Base-by-base conservation (phyloP, 2,329 filamentous ascomycete species). In the Talaromyces piceae region DNA sequence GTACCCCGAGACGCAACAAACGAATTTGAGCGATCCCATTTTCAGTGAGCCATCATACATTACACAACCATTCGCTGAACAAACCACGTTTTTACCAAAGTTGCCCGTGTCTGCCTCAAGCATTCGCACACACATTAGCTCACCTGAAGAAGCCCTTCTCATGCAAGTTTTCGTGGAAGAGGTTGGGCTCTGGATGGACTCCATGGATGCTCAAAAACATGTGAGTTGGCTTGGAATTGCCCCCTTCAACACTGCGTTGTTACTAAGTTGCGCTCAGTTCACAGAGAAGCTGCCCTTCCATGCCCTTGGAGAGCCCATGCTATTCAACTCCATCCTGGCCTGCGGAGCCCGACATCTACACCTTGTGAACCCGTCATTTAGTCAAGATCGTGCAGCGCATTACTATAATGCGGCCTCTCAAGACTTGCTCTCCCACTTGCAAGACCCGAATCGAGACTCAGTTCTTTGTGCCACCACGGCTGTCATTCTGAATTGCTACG, bases 161-260 rank as follows among this genome's bases (percentile, higher is more conserved):
- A 88, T 96, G 85, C 88, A 95, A 66, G 84, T 90, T 0, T 97
- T 95, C 65, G 85, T 94, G 5, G 87, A 94, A 62, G 87, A 95
- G 58, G 88, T 97, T 2, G 90, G 86, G 1, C 70, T 89, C 3
- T 96, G 91, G 89, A 95, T 97, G 88, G 91, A 96, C 68, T 88
- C 84, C 39, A 83, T 96, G 74, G 88, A 95, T 70, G 78, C 82
- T 28, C 78, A 84, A 57, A 91, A 91, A 70, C 87, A 94, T 64
- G 77, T 80, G 68, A 55, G 75, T 64, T 18, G 16, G 27, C 28
- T 26, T 25, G 7, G 26, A 30, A 7, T n/a, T 46, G 18, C 30
- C n/a, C 23, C 33, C 6, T 54, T 58, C 57, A 59, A 53, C 20
- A 11, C 45, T 26, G 16, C n/a, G n/a, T n/a, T n/a, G n/a, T n/a